phyloP scores from a whole-genome alignment of 1,284 basidiomycete species.

The Papiliotrema fonsecae region DNA sequence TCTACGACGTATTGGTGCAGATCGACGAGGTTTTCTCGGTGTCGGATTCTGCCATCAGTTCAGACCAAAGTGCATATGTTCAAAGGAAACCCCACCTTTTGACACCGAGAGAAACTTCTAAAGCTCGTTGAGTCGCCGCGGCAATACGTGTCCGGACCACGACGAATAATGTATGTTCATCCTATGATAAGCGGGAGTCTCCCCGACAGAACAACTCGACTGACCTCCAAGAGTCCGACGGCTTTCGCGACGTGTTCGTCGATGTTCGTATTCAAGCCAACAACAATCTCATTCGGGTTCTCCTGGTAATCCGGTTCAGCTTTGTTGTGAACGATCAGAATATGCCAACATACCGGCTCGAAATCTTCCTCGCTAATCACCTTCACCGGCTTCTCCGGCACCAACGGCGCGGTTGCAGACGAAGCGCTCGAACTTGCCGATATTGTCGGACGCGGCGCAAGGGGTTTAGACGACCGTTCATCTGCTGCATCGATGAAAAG shows the following conservation, averaged over 20 bases:
- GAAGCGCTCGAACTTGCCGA: not conserved
- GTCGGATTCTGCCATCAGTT: constrained; percentile 26
- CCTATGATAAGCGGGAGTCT: constrained; percentile 14
- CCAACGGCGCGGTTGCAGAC: not conserved
- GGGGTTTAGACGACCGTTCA: constrained; percentile 8
- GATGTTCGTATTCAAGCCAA: constrained; percentile 29
- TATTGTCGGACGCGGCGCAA: not conserved
- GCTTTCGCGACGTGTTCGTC: constrained; percentile 33
- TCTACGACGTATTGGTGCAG: constrained; percentile 46
- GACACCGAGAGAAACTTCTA: constrained; percentile 40
- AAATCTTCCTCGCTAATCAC: constrained; percentile 31
- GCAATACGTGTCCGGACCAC: constrained; percentile 35
- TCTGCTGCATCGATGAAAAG: constrained; percentile 22
- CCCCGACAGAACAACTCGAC: not conserved
- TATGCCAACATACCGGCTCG: constrained; percentile 24
- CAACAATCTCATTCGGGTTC: constrained; percentile 44
- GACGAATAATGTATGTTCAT: constrained; percentile 37
- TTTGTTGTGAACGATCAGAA: not conserved
- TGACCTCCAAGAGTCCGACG: constrained; percentile 31
- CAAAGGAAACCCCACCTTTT: constrained; percentile 25
- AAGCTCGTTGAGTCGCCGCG: constrained; percentile 32
- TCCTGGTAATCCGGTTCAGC: constrained; percentile 17
- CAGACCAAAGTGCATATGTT: not conserved
- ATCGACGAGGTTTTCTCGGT: constrained; percentile 37
- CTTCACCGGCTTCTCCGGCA: constrained; percentile 3